Evolutionary conservation across 495 filamentous ascomycete genomes (phyloP), one percentile per base, ranked within the genome.

Genomic region (Massariosphaeria phaeospora): DNA sequence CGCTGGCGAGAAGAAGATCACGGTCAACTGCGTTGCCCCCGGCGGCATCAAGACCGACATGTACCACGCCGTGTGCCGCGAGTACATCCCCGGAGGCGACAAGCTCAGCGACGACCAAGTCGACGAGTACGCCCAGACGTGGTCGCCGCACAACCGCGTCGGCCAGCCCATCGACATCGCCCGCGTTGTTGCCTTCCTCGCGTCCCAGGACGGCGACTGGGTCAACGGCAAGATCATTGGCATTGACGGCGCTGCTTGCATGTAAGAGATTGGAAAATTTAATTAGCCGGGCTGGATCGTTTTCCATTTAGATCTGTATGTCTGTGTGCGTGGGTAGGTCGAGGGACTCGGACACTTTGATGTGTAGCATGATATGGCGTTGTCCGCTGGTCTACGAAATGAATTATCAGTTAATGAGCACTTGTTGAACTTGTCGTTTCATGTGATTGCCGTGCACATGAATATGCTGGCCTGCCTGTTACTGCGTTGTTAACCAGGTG

Each of bases 31-130:
- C 60, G 74, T 85, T 39, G 82, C 82, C 3, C 82, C 82, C 38
- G 82, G 82, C 40, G 82, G 82, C 46, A 79, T 84, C 70, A 82
- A 83, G 74, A 81, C 79, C 46, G 82, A 85, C 64, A 85, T 85
- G 82, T 84, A 81, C 73, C 75, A 82, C 63, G 73, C 74, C 62
- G 80, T 82, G 48, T 80, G 76, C 67, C 72, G 76, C 48, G 79
- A 82, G 70, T 84, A 84, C 71, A 83, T 84, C 52, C 82, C 81
- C 43, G 67, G 69, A 40, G 81, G 78, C 52, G 73, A 70, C 23
- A 76, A 75, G 64, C 54, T 73, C 34, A 61, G 30, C 66, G 62
- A 73, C 67, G 71, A 73, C 57, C 65, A 73, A 49, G 71, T 73
- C 50, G 71, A 73, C 52, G 69, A 71, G 69, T 73, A 72, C 54